Evolutionary conservation across 176 grass and related monocot species (phyloP).

Genomic region (Ananas comosus): DNA sequence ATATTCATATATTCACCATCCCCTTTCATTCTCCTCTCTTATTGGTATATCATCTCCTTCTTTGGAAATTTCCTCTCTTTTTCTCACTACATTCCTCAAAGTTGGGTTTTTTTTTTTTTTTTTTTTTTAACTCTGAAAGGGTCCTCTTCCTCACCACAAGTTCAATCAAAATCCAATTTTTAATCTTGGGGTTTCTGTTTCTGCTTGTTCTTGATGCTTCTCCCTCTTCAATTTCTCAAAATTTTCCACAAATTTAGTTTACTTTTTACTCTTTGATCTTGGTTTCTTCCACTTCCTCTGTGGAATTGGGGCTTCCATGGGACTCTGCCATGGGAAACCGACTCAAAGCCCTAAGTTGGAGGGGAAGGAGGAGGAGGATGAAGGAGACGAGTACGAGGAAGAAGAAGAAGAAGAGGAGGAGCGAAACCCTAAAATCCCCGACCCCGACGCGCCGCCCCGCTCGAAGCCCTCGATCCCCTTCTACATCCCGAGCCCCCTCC

Average conservation of each 20-base stretch:
- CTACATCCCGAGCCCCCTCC: slow-evolving; percentile 57
- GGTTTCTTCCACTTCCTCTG: slow-evolving; percentile 1
- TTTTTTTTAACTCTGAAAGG: background rate
- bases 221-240: slow-evolving; percentile 17
- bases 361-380: slow-evolving; percentile 11
- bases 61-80: background rate
- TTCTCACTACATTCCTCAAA: background rate
- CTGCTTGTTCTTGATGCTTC: slow-evolving; percentile 15
- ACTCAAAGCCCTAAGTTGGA: slow-evolving; percentile 12
- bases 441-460: slow-evolving; percentile 29
- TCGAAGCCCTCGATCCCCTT: slow-evolving; percentile 52
- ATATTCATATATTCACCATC: slow-evolving; percentile 4
- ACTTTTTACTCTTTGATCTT: slow-evolving; percentile 24
- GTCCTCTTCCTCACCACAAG: background rate
- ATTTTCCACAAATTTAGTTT: slow-evolving; percentile 8
- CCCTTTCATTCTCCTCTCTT: slow-evolving; percentile 21
- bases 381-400: too few relatives aligned
- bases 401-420: slow-evolving; percentile 19
- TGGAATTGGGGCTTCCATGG: slow-evolving; percentile 40
- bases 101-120: background rate
- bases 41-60: slow-evolving; percentile 12
- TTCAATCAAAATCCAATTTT: slow-evolving; percentile 9
- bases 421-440: slow-evolving; percentile 18
- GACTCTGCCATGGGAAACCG: slow-evolving; percentile 60
- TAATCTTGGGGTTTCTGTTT: slow-evolving; percentile 17